Base-by-base conservation (phyloP, 1,139 yeast species). In the Protomyces gravidus region DNA sequence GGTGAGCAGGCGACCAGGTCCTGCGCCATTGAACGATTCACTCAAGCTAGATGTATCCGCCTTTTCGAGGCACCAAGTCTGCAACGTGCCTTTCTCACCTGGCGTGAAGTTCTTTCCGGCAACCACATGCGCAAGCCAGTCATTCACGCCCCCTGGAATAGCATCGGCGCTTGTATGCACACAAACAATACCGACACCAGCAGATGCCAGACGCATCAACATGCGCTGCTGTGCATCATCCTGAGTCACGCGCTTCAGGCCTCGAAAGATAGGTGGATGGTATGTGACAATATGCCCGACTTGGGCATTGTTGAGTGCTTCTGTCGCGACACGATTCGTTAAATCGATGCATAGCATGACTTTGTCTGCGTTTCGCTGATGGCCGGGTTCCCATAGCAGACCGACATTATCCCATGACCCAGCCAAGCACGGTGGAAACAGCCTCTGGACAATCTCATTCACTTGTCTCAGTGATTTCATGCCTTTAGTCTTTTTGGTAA, bases 141-240 rank as follows among this genome's bases (percentile, higher is more conserved):
- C 97, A 67, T 90, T 92, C 62, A 94, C 97, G 26, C 98, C 98
- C 9, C 87, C 89, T 17, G 73, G 72, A 9, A 95, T 95, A 33
- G 97, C 94, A 72, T 94, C 98, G 1, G 92, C 86, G 0, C 97
- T 92, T 0, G 98, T 90, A 69, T 94, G 99, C 17, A 98, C 98
- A 58, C 86, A 86, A 70, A 92, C 92, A 1, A 94, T 98, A 61
- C 90, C 82, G 63, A 92, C 80, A 17, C 87, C 87, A 62, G 84
- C 79, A 64, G 84, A 83, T 59, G 89, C 85, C 66, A 94, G 77
- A 62, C 80, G 80, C 45, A 92, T 71, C 58, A 92, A 76, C 3
- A 95, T 86, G 32, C 74, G 74, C 69, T 92, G 97, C 70, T 92
- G 97, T 0, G 96, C 84, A 67, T 88, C 89, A 0, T 65, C 56